phyloP scores from a whole-genome alignment of 2,329 filamentous ascomycete species.

The Knoxdaviesia capensis region DNA sequence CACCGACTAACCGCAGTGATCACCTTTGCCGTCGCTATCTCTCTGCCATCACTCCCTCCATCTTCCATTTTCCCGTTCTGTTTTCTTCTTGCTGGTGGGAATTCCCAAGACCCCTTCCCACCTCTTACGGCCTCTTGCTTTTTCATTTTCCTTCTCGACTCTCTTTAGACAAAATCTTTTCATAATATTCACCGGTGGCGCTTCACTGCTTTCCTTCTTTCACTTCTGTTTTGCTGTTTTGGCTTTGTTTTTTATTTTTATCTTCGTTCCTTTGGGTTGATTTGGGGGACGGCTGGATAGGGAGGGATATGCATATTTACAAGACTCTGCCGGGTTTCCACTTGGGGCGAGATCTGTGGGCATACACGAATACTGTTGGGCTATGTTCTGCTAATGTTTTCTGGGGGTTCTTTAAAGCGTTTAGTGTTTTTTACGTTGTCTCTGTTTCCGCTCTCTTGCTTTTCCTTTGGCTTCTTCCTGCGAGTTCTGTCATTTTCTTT shows the following conservation, averaged over 20 bases:
- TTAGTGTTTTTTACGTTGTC: neutral
- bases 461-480: neutral
- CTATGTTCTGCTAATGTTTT: neutral
- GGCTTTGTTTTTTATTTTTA: too few relatives aligned
- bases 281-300: neutral
- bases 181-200: neutral
- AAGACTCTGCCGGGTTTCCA: neutral
- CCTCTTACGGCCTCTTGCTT: neutral
- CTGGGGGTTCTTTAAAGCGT: neutral
- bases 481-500: too few relatives aligned
- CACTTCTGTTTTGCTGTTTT: too few relatives aligned
- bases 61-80: too few relatives aligned
- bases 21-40: constrained; percentile 1
- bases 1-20: constrained; percentile 14
- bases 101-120: too few relatives aligned
- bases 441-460: neutral
- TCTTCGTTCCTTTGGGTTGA: too few relatives aligned
- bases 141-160: neutral
- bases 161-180: neutral
- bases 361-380: too few relatives aligned
- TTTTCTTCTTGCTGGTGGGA: too few relatives aligned
- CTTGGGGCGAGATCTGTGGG: too few relatives aligned
- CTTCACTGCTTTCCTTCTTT: neutral
- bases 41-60: too few relatives aligned
- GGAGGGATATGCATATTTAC: neutral